A percentile compares a stretch with the other conserved stretches of the same genome.
Evolutionary conservation across 1,284 basidiomycete species (phyloP).

Genomic region (Moesziomyces parantarcticus): DNA sequence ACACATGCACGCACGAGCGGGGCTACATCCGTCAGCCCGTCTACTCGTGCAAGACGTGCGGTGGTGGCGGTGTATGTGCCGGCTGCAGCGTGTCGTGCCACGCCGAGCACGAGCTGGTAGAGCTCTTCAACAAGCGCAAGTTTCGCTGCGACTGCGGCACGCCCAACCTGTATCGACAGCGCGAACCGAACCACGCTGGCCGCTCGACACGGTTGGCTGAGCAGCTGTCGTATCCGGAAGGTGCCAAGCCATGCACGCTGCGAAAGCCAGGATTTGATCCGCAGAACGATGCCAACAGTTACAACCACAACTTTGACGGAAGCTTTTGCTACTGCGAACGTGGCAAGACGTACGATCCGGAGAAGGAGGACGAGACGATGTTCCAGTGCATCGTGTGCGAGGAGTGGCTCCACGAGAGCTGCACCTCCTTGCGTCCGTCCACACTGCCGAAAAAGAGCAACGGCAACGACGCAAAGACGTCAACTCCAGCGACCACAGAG

Average conservation of each 20-base stretch:
- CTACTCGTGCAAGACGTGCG: conserved; percentile 66
- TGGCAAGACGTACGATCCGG: conserved; percentile 68
- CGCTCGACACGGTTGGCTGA: conserved; percentile 11
- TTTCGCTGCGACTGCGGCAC: conserved; percentile 67
- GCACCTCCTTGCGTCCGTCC: conserved; percentile 51
- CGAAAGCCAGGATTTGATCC: conserved; percentile 53
- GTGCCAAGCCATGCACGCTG: conserved; percentile 49
- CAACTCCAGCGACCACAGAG: too few species aligned
- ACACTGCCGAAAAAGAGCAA: neutral
- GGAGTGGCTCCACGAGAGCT: conserved; percentile 69
- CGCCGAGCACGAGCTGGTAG: conserved; percentile 66
- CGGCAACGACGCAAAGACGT: neutral
- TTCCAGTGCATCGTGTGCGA: conserved; percentile 69
- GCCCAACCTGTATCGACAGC: conserved; percentile 46
- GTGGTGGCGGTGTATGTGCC: conserved; percentile 68
- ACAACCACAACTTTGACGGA: conserved; percentile 68
- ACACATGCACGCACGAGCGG: conserved; percentile 67
- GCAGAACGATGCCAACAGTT: conserved; percentile 62
- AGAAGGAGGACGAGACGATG: conserved; percentile 68
- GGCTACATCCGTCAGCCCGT: conserved; percentile 68
- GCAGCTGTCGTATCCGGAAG: conserved; percentile 38
- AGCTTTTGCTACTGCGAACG: conserved; percentile 68
- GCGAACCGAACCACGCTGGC: conserved; percentile 21
- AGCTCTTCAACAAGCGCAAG: conserved; percentile 66
- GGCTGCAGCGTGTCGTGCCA: conserved; percentile 69